These are phyloP conservation scores for Actinomortierella ambigua DNA, from an alignment of 371 early-diverging fungal genomes.

Conservation along the genomic window DNA sequence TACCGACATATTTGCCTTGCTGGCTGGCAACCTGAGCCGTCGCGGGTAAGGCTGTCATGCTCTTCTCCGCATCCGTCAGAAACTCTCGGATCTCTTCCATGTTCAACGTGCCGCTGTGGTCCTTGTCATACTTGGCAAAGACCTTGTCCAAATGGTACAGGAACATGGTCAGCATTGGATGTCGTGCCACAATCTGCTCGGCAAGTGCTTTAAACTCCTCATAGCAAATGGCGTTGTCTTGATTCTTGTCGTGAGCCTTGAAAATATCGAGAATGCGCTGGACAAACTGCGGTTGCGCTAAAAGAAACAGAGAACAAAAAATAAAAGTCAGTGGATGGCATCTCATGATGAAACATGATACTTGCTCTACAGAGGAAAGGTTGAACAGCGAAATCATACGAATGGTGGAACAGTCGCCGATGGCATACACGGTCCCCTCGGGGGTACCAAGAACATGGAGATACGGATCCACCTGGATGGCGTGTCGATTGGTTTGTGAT, in stretches of 20 bases:
- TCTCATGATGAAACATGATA: not conserved
- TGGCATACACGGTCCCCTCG: slow-evolving; percentile 75
- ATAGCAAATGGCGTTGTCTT: slow-evolving; percentile 53
- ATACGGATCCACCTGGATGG: slow-evolving; percentile 72
- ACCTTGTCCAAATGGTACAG: slow-evolving; percentile 51
- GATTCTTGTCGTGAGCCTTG: slow-evolving; percentile 57
- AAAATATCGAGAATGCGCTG: slow-evolving; percentile 59
- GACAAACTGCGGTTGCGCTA: slow-evolving; percentile 71
- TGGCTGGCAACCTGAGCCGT: slow-evolving; percentile 93
- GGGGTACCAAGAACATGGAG: slow-evolving; percentile 69
- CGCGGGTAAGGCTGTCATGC: slow-evolving; percentile 79
- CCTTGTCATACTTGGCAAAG: slow-evolving; percentile 66
- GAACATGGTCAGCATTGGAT: slow-evolving; percentile 63
- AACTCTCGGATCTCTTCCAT: slow-evolving; percentile 62
- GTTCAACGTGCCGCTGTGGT: slow-evolving; percentile 63
- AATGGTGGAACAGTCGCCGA: slow-evolving; percentile 88
- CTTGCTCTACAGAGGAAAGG: not conserved
- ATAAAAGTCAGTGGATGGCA: not conserved
- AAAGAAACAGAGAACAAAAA: not conserved
- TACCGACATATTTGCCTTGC: slow-evolving; percentile 75
- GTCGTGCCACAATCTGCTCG: slow-evolving; percentile 48
- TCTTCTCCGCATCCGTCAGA: slow-evolving; percentile 65
- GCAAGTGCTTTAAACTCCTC: slow-evolving; percentile 54
- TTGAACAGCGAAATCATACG: slow-evolving; percentile 13
- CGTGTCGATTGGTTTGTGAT: slow-evolving; percentile 65